A percentile compares a stretch with the other conserved stretches of the same genome.
These are phyloP conservation scores for Brasenia schreberi DNA, from an alignment of 164 flowering plant species.

Conservation along the genomic window DNA sequence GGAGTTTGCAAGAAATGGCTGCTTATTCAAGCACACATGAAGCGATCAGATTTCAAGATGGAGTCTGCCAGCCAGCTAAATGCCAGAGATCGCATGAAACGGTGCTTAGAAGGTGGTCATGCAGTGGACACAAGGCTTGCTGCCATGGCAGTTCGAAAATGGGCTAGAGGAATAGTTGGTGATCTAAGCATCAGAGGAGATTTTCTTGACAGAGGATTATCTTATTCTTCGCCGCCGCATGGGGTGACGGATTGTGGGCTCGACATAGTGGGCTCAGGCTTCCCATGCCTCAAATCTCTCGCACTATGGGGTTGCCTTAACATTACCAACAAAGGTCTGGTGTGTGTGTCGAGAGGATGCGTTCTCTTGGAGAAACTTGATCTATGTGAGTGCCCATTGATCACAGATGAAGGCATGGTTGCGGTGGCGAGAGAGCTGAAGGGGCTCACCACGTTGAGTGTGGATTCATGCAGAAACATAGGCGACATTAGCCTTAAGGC, in stretches of 20 bases:
- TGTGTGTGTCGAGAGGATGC: constrained; percentile 22
- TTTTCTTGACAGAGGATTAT: neutral
- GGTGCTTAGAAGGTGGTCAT: neutral
- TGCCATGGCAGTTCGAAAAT: constrained; percentile 24
- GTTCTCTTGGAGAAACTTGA: constrained; percentile 21
- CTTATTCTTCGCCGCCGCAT: constrained; percentile 15
- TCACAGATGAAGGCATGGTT: constrained; percentile 15
- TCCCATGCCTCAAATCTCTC: constrained; percentile 19
- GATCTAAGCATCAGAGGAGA: constrained; percentile 23
- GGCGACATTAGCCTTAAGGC: constrained; percentile 22
- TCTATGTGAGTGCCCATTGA: constrained; percentile 13
- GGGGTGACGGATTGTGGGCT: constrained; percentile 28
- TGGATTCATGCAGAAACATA: constrained; percentile 24
- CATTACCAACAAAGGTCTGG: constrained; percentile 19
- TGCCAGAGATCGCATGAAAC: neutral
- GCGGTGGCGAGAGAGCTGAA: constrained; percentile 20
- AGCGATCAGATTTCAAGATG: constrained; percentile 5
- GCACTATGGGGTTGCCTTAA: constrained; percentile 21
- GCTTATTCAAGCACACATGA: constrained; percentile 10
- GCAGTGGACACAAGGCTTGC: constrained; percentile 29
- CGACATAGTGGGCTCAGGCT: constrained; percentile 20
- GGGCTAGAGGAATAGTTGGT: constrained; percentile 18
- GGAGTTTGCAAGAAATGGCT: constrained; percentile 14
- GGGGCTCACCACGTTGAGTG: constrained; percentile 13
- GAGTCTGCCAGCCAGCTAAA: neutral